Evolutionary conservation across 768 basidiomycete species (phyloP), one percentile per base, ranked within the genome.

Genomic region (Trametes villosa): DNA sequence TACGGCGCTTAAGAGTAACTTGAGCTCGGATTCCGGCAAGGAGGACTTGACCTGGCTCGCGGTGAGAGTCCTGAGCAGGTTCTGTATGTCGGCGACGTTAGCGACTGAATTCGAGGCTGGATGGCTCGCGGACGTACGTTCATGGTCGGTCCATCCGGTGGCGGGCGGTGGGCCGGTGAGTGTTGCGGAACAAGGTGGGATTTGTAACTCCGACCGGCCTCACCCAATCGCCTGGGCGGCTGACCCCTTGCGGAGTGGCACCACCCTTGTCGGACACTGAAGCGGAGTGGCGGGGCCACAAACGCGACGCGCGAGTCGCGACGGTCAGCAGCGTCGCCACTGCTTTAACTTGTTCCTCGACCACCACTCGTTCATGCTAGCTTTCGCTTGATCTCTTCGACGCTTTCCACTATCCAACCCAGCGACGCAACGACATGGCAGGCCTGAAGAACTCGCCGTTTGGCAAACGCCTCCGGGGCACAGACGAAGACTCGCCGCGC

Each of bases 61-160:
- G 41, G 92, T 89, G 71, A 97, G 84, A 53, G 91, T 92, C 78
- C 89, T 84, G 48, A 96, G 83, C 73, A 97, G 89, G 78, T 96
- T 94, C 95, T 96, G 60, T 11, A 27, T 6, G 58, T 64, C 34
- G 60, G 66, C 42, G 50, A 26, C 31, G 42, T 63, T 64, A 50
- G 54, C 41, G 57, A 45, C n/a, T 27, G 33, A 29, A 26, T 53
- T 33, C 56, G 33, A 64, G 65, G 75, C 68, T 75, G 74, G 71
- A 69, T 69, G 60, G 64, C 58, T 36, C 30, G 33, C 38, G 13
- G 55, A 55, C 77, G 52, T 65, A 78, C 77, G 68, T 78, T 78
- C 77, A 78, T 78, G 66, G 68, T 74, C 67, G 65, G 62, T 63
- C 65, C 68, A 70, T 67, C 65, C 73, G 64, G 63, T 59, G 62